phyloP scores from a whole-genome alignment of 129 eudicot genomes.

The Ambrosia artemisiifolia region DNA sequence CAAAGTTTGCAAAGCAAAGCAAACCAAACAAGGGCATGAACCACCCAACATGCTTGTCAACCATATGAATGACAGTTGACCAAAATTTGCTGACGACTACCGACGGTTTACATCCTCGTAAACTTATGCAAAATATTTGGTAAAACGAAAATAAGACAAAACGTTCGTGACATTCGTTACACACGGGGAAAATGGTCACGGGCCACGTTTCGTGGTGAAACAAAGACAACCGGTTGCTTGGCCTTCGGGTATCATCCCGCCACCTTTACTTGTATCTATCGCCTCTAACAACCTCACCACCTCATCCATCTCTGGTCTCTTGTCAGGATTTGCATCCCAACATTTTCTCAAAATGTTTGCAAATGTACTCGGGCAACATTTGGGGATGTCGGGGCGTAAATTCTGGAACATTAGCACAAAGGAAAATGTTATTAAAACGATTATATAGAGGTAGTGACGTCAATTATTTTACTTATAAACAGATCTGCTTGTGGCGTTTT shows the following conservation, averaged over 20 bases:
- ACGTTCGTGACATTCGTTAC: not conserved
- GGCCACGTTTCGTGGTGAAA: not conserved
- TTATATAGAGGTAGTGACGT: too few species aligned
- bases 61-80: too few species aligned
- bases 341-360: conserved; percentile 22
- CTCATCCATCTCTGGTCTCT: conserved; percentile 72
- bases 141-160: not conserved
- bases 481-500: not conserved
- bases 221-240: not conserved
- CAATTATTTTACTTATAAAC: too few species aligned
- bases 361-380: conserved; percentile 61
- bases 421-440: not conserved
- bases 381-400: conserved; percentile 58
- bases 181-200: not conserved
- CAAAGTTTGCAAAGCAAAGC: too few species aligned
- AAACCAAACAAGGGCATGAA: too few species aligned
- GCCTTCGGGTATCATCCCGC: not conserved
- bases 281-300: conserved; percentile 38
- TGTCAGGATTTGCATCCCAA: conserved; percentile 54
- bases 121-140: not conserved
- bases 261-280: not conserved
- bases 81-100: not conserved
- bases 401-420: conserved; percentile 28
- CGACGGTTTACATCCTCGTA: not conserved
- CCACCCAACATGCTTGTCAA: too few species aligned